A percentile compares a stretch with the other conserved stretches of the same genome.
Evolutionary conservation across 805 yeast species (phyloP).

Genomic region (Kluyveromyces lactis): DNA sequence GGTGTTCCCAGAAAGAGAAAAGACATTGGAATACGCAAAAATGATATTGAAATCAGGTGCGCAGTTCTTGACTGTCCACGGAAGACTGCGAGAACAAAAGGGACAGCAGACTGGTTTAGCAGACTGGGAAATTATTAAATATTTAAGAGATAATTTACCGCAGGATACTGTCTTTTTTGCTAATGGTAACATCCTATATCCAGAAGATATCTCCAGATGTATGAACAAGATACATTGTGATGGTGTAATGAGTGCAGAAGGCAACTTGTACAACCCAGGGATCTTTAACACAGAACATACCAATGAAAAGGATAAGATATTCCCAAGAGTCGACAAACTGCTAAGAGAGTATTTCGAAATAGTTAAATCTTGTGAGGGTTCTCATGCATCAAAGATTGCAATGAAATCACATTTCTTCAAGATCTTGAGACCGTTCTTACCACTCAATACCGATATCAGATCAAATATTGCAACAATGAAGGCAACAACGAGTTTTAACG

Average conservation of each 20-base stretch:
- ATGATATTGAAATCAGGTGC: conserved; percentile 92
- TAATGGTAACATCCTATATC: conserved; percentile 90
- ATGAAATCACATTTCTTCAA: conserved; percentile 93
- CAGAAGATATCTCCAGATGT: conserved; percentile 73
- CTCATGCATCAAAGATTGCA: conserved; percentile 66
- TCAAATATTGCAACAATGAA: conserved; percentile 53
- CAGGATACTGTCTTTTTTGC: conserved; percentile 80
- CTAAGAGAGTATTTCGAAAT: conserved; percentile 85
- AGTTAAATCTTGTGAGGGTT: conserved; percentile 37
- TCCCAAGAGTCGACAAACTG: conserved; percentile 78
- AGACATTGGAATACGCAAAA: conserved; percentile 77
- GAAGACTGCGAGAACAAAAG: conserved; percentile 94
- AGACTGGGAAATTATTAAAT: conserved; percentile 76
- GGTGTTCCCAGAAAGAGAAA: conserved; percentile 75
- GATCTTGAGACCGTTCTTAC: conserved; percentile 70
- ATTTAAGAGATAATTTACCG: conserved; percentile 70
- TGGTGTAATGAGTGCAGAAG: conserved; percentile 97
- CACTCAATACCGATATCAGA: conserved; percentile 70
- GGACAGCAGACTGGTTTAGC: conserved; percentile 96
- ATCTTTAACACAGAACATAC: conserved; percentile 42
- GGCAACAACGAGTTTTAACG: conserved; percentile 37
- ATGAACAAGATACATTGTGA: conserved; percentile 59
- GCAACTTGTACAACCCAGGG: conserved; percentile 89
- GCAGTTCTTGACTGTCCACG: conserved; percentile 89
- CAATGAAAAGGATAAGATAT: conserved; percentile 52